Base-by-base conservation (phyloP, 352 stramenopile genomes). In the Stramenopiles sp. region DNA sequence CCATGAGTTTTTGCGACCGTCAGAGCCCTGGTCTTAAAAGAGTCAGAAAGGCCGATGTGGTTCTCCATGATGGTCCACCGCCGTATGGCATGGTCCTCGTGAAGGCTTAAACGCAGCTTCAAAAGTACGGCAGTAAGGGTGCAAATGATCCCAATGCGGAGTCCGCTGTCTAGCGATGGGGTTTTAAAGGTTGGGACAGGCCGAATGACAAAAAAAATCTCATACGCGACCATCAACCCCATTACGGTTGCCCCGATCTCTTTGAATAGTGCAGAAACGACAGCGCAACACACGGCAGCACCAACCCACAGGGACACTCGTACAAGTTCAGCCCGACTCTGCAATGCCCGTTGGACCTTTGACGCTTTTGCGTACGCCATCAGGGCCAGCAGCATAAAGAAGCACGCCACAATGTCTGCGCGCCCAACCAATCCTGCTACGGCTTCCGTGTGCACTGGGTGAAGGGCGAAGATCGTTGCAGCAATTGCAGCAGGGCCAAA, bases 371-470 rank as follows among this genome's bases (percentile, higher is more conserved):
- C 74, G 78, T 92, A 90, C 1, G 75, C 43, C n/a, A 86, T 74
- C 35, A 94, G 86, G 0, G 84, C 83, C 30, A 76, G 30, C 0
- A 94, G 53, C 1, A 84, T 84, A 37, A 93, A 82, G 3, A 84
- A 73, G 0, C 86, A 88, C 32, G 84, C 90, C 1, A 95, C 78
- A 53, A 96, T 78, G 79, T 96, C 90, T 0, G 88, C 89, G 33
- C 90, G 83, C 0, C 90, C 89, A 3, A 96, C 90, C 37, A 96
- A 83, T 74, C 88, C 91, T 0, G 88, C 87, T 12, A 96, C 80
- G 0, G 89, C 86, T 76, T 96, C 89, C 37, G 87, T 90, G 74
- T 96, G 90, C 32, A 95, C 83, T 2, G 89, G 87, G 75, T 96
- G 89, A 30, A 94, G 86, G 1, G 87, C 87, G 76, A 96, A 96